Evolutionary conservation across 2,329 filamentous ascomycete genomes (phyloP), one percentile per base, ranked within the genome.

Genomic region (Aurifilum marmelostoma): DNA sequence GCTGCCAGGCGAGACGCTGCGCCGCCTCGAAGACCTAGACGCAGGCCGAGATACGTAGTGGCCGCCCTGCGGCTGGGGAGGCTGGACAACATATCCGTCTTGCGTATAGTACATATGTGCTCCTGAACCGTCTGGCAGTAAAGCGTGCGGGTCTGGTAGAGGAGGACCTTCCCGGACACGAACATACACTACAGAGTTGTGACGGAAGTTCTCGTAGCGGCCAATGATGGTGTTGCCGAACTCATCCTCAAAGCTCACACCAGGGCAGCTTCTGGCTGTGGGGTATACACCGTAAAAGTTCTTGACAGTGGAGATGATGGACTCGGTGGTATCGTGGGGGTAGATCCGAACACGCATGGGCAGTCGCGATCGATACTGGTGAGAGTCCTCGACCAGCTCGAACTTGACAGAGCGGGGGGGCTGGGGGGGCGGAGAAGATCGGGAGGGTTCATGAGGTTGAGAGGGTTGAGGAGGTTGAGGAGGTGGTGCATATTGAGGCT

Each of bases 241-340:
- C 73, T 92, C 89, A 79, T 98, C 95, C 81, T 98, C 95, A 77
- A 99, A 98, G 82, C 93, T 97, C 77, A 99, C 91, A 73, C 96
- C 94, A 78, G 91, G 91, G 74, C 88, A 89, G 74, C 88, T 87
- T 72, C 81, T 82, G 47, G 85, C 84, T 71, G 88, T 90, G 73
- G 95, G 92, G 79, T 97, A 97, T 74, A 99, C 87, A 71, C 96
- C 96, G 78, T 97, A 98, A 83, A 98, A 98, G 84, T 97, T 98
- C 87, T 97, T 98, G 77, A 98, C 95, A 1, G 96, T 98, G 18
- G 94, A 96, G 73, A 98, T 93, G 82, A 99, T 99, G 47, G 94
- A 97, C 78, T 98, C 95, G 29, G 95, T 98, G 65, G 93, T 94
- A 83, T 99, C 96, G 80, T 98, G 94, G 61, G 93, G 93, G 77